Evolutionary conservation across 108 stramenopile genomes (phyloP), one percentile per base, ranked within the genome.

Genomic region (Fistulifera pelliculosa): DNA sequence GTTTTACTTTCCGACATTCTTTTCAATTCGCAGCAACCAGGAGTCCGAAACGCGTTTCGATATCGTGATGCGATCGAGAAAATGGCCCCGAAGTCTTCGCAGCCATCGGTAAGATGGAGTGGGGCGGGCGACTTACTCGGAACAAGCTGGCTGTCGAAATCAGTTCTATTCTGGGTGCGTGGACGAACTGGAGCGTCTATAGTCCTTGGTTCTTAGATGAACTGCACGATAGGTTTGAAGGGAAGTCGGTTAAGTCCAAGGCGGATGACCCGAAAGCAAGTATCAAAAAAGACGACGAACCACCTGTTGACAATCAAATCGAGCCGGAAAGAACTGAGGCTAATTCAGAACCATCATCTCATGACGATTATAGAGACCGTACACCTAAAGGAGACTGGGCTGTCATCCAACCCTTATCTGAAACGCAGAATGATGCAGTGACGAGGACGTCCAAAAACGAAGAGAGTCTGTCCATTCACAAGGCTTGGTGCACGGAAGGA

Each of bases 11-110:
- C 90, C 1, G 90, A 91, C 53, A 71, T 91, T 48, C 53, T 91
- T 41, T 87, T 85, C 74, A 91, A 91, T 65, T 87, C 85, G 12
- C 90, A 91, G 64, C 90, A 91, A 52, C 85, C 85, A 24, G 90
- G 90, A n/a, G 83, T 91, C 2, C 44, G 65, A 31, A 91, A 87
- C 58, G 90, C 85, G 27, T 91, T 86, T 65, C 76, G 67, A 18
- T 91, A 83, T 59, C 65, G 90, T 42, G 80, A 84, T 58, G 80
- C 83, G 1, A 81, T 91, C 25, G 85, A 87, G 57, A 45, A 67
- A 15, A 85, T 91, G 90, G 74, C 85, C 16, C 76, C 83, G 81
- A 81, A 39, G 76, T 91, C 19, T 91, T 91, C 60, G 60, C 68
- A 40, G 72, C 70, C 48, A 54, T 91, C 16, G 85, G 85, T 6